Evolutionary conservation across 306 rosid genomes (phyloP).

Genomic region (Casuarina cunninghamiana): DNA sequence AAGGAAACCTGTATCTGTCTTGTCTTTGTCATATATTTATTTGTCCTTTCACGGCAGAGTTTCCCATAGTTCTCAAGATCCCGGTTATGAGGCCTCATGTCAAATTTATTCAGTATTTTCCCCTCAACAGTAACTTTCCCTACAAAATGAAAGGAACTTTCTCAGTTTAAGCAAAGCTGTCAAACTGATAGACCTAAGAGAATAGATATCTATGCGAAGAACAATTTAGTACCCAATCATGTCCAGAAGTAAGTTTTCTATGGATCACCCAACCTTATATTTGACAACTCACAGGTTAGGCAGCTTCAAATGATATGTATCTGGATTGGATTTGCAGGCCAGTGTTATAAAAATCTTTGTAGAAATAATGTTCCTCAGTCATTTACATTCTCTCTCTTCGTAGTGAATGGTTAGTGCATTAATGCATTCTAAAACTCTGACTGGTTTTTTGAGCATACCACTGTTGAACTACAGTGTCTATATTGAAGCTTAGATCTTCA

Average conservation of each 20-base stretch:
- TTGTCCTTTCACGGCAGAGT: constrained; percentile 83
- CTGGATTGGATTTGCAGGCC: not conserved
- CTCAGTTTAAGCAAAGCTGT: constrained; percentile 23
- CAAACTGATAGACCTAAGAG: constrained; percentile 15
- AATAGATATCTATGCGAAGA: constrained; percentile 13
- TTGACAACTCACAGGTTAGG: not conserved
- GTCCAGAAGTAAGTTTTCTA: not conserved
- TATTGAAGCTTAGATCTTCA: not conserved
- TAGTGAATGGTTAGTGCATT: not conserved
- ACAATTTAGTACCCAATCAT: constrained; percentile 14
- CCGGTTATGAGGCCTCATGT: constrained; percentile 78
- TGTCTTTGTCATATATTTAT: constrained; percentile 59
- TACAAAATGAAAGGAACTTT: constrained; percentile 31
- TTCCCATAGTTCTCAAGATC: constrained; percentile 77
- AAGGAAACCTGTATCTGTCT: constrained; percentile 83
- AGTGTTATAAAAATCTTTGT: not conserved
- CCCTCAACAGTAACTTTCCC: constrained; percentile 81
- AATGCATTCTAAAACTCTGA: not conserved
- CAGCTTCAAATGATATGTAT: too few relatives aligned
- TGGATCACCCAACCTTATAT: not conserved
- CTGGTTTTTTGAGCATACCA: not conserved
- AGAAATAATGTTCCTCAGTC: not conserved
- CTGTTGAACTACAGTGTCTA: not conserved
- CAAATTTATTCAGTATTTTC: constrained; percentile 68
- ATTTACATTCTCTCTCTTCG: not conserved